Conservation (phyloP, 2,329 filamentous ascomycete species). For the Xylaria arbuscula region DNA sequence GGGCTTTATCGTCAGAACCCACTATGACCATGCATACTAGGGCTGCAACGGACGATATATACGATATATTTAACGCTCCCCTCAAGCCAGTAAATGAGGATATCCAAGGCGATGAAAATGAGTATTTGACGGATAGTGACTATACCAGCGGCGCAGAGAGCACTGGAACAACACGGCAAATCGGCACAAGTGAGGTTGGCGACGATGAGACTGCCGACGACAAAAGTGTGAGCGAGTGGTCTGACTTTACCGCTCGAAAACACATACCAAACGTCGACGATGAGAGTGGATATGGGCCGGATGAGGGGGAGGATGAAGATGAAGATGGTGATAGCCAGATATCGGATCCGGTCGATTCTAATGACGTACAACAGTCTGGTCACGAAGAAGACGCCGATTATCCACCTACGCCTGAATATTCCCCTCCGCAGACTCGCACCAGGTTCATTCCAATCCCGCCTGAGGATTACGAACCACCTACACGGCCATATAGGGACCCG, state of each 20-base stretch:
- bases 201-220: constrained; percentile 64
- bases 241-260: constrained; percentile 82
- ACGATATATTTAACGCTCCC: constrained; percentile 95
- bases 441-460: constrained; percentile 84
- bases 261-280: constrained; percentile 67
- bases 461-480: constrained; percentile 85
- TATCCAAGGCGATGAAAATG: constrained; percentile 64
- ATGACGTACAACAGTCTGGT: constrained; percentile 39
- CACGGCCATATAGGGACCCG: constrained; percentile 83
- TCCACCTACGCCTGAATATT: constrained; percentile 49
- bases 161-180: constrained; percentile 79
- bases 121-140: constrained; percentile 77
- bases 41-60: constrained; percentile 96
- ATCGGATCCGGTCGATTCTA: constrained; percentile 40
- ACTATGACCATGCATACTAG: constrained; percentile 98
- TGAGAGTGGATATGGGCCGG: constrained; percentile 49
- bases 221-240: constrained; percentile 84
- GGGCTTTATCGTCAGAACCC: constrained; percentile 72
- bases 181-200: constrained; percentile 57
- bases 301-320: constrained; percentile 50
- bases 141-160: constrained; percentile 90
- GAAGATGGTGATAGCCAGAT: constrained; percentile 47
- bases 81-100: constrained; percentile 58
- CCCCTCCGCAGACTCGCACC: constrained; percentile 66
- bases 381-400: constrained; percentile 52